These are phyloP conservation scores for Penicillium sp. DNA, from an alignment of 2,329 filamentous ascomycete species.

Conservation along the genomic window DNA sequence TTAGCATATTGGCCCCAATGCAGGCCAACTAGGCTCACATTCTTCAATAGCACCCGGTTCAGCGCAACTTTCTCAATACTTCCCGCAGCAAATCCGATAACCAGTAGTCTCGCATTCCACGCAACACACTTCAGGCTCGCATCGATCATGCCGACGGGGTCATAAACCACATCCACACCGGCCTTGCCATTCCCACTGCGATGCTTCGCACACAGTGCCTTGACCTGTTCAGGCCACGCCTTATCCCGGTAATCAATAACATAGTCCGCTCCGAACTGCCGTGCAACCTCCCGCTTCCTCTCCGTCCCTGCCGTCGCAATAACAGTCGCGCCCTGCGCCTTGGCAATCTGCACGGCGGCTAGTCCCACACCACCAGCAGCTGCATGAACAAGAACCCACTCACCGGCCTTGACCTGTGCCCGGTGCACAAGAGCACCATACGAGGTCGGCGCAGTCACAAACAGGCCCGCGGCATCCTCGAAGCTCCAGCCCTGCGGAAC, in stretches of 20 bases:
- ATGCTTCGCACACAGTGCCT: conserved; percentile 61
- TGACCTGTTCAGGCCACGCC: conserved; percentile 71
- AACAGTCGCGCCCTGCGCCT: conserved; percentile 89
- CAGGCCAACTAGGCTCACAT: conserved; percentile 85
- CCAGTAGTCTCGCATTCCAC: conserved; percentile 87
- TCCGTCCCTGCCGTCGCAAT: conserved; percentile 85
- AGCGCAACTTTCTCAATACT: conserved; percentile 89
- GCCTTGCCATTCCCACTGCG: conserved; percentile 67
- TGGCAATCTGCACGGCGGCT: conserved; percentile 90
- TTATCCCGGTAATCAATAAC: conserved; percentile 77
- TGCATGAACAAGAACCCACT: conserved; percentile 88
- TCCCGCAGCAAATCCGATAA: conserved; percentile 88
- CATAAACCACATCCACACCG: conserved; percentile 91
- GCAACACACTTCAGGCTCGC: conserved; percentile 87
- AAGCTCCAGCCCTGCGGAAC: conserved; percentile 83
- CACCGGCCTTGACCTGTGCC: conserved; percentile 76
- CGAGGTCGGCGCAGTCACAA: conserved; percentile 88
- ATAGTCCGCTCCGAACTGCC: conserved; percentile 82
- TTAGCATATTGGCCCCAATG: conserved; percentile 88
- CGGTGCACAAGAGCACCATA: conserved; percentile 82
- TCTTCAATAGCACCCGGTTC: conserved; percentile 92
- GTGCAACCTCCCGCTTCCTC: conserved; percentile 80
- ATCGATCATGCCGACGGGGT: conserved; percentile 90
- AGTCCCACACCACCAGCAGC: conserved; percentile 91
- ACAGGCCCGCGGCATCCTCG: conserved; percentile 83